phyloP scores from a whole-genome alignment of 169 alveolate genomes.

The Besnoitia besnoiti region DNA sequence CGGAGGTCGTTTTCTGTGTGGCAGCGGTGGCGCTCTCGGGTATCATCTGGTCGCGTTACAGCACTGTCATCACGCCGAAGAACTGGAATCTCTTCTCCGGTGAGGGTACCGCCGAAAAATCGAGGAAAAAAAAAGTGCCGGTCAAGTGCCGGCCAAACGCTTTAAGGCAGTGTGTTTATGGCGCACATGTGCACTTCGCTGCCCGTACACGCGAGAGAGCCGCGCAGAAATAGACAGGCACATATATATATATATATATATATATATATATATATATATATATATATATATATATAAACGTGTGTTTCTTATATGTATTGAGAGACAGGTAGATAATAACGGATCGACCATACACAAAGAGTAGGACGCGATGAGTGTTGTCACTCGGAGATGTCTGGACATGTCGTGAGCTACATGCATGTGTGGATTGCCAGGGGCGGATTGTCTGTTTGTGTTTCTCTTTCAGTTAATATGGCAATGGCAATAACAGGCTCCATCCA shows the following conservation, averaged over 20 bases:
- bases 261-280: too few relatives aligned
- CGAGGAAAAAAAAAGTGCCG: neutral
- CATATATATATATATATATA: too few relatives aligned
- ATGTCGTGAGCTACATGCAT: neutral
- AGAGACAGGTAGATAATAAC: neutral
- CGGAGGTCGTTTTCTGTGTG: neutral
- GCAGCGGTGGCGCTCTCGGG: slow-evolving; percentile 83
- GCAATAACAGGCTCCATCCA: slow-evolving; percentile 80
- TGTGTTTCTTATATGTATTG: too few relatives aligned
- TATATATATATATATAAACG: too few relatives aligned
- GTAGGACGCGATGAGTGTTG: neutral
- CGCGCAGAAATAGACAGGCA: neutral
- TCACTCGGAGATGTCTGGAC: neutral
- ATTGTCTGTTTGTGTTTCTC: neutral
- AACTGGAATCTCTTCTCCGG: slow-evolving; percentile 81
- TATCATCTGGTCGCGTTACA: slow-evolving; percentile 82
- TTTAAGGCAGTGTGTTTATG: neutral
- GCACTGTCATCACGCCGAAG: slow-evolving; percentile 79
- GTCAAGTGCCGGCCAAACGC: neutral
- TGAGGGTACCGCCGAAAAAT: neutral
- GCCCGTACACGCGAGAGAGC: neutral
- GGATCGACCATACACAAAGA: neutral
- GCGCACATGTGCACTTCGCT: neutral
- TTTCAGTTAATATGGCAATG: slow-evolving; percentile 78
- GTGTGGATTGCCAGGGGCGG: neutral